Base-by-base conservation (phyloP, 768 basidiomycete species). In the Mycena pura region DNA sequence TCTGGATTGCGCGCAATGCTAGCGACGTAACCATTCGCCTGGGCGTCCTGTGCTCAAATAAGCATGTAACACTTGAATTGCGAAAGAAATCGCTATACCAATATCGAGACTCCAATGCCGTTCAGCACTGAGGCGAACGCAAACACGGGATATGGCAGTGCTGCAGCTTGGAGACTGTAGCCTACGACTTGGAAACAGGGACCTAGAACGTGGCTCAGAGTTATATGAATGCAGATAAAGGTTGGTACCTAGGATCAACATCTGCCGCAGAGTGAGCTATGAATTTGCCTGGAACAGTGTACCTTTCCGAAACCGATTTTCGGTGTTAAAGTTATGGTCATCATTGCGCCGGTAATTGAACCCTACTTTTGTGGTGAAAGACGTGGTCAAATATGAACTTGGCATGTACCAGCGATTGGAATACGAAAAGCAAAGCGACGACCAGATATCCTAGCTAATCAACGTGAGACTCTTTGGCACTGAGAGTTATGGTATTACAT, bases 11-110 rank as follows among this genome's bases (percentile, higher is more conserved):
- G 70, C 55, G 76, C 73, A 11, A 85, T 68, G 50, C 73, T 76
- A 24, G 82, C 83, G 5, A 86, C 80, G 60, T 78, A 86, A 3
- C 79, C 81, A 62, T 85, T 84, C 3, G 84, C 77, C 65, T 84
- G 85, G 0, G 84, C 83, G 60, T 85, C 82, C 79, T n/a, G n/a
- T n/a, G n/a, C n/a, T 86, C 64, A 32, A 62, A 11, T 21, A 21
- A 21, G 25, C 22, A 24, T 24, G 1, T 1, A 17, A n/a, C 14
- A 21, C 8, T 32, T 53, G 22, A 36, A 9, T 17, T 34, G 14
- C 43, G 38, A 7, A 21, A 9, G 25, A 14, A 19, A 24, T 3
- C 24, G 27, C 11, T 57, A 14, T 63, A 82, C 83, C 73, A 78
- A 78, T 15, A 84, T 63, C 2, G 84, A 75, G 32, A 81, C 63